Evolutionary conservation across 1,284 basidiomycete genomes (phyloP), one percentile per base, ranked within the genome.

Genomic region (Marasmius fiardii): DNA sequence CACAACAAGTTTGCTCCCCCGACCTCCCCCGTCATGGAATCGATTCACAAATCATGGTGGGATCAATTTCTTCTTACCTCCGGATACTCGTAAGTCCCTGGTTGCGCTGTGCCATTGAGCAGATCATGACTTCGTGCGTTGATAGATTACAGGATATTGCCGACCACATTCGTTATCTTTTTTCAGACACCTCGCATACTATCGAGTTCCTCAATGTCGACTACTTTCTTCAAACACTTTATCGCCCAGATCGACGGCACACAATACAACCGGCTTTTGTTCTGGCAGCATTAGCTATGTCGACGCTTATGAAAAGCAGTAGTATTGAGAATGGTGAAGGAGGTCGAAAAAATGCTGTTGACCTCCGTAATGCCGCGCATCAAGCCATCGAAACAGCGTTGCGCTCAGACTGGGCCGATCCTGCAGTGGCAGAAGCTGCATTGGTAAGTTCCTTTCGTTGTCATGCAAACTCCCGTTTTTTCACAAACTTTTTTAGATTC

Each of bases 301-400:
- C 88, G 0, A 83, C 77, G 10, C 76, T 90, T n/a, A 84, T 86
- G 77, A 83, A 83, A 60, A 89, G 88, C 1, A 89, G 86, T 64
- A 80, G 85, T 60, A 66, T 83, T 51, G 87, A 84, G 62, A 69
- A 74, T 20, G 81, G 85, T 12, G 64, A 68, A 1, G 60, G 64
- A 4, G 83, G 83, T 12, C 74, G 85, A 56, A 67, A 71, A 20
- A 72, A 77, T 44, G 83, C 88, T 0, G 63, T 84, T 41, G 71
- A 73, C 64, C 69, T 87, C 35, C 78, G 81, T 6, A 74, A 81
- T 50, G 70, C 74, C 7, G 88, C 88, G 0, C 79, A 84, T 61
- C 61, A 67, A 0, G 75, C 77, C 34, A 70, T 88, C 28, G 77
- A 84, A 44, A 69, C 71, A 1, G 79, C 86, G 1, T 78, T 79